These are phyloP conservation scores for Suzukiozyma palmioleophila DNA, from an alignment of 1,139 yeast species.

Conservation along the genomic window DNA sequence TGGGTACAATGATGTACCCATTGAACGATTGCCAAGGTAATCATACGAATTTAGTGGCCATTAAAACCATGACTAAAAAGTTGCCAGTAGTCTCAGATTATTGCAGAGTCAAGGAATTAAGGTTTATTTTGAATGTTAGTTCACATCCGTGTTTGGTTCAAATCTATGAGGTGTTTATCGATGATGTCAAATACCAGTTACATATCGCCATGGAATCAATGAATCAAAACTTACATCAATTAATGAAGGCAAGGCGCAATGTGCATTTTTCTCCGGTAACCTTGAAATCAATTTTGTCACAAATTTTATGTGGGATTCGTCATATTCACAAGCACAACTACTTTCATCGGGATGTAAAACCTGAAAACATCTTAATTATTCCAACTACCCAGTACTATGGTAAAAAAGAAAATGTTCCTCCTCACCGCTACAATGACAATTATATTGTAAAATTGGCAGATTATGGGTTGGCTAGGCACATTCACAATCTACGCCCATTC, in stretches of 20 bases:
- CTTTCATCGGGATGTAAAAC: slow-evolving; percentile 85
- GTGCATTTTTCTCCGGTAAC: slow-evolving; percentile 54
- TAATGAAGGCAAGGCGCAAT: slow-evolving; percentile 55
- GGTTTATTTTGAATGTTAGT: slow-evolving; percentile 65
- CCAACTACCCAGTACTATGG: slow-evolving; percentile 53
- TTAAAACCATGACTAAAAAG: slow-evolving; percentile 70
- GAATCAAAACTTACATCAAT: slow-evolving; percentile 75
- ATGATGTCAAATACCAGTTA: slow-evolving; percentile 49
- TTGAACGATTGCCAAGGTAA: slow-evolving; percentile 22
- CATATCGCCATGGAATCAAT: slow-evolving; percentile 88
- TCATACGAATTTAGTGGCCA: slow-evolving; percentile 59
- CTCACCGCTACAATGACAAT: slow-evolving; percentile 34
- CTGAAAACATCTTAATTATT: slow-evolving; percentile 69
- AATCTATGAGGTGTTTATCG: slow-evolving; percentile 75
- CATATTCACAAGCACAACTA: slow-evolving; percentile 76
- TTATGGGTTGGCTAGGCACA: slow-evolving; percentile 80
- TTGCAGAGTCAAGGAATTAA: slow-evolving; percentile 65
- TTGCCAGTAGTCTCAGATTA: slow-evolving; percentile 52
- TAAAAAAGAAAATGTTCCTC: slow-evolving; percentile 36
- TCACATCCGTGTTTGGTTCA: slow-evolving; percentile 71
- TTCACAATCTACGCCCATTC: slow-evolving; percentile 49
- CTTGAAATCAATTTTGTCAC: slow-evolving; percentile 61
- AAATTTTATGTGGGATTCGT: slow-evolving; percentile 67
- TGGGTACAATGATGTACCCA: slow-evolving; percentile 51
- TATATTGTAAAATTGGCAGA: slow-evolving; percentile 82